A percentile compares a stretch with the other conserved stretches of the same genome.
Evolutionary conservation across 257 asterid species (phyloP).

Genomic region (Handroanthus guayacan): DNA sequence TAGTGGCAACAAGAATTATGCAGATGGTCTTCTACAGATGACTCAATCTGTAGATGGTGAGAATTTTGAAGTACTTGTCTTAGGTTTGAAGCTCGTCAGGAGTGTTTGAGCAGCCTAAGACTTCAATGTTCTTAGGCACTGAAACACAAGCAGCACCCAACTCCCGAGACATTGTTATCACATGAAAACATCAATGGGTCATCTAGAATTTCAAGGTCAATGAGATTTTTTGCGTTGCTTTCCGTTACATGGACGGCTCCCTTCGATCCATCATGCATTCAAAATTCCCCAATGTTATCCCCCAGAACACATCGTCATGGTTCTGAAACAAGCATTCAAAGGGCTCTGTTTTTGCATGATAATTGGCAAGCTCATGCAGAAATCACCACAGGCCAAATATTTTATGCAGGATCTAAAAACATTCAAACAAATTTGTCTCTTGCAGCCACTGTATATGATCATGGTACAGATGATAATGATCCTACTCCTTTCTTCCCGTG

Average conservation of each 20-base stretch:
- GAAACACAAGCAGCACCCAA: no score
- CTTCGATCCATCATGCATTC: background rate
- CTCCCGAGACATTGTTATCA: no score
- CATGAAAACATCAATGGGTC: no score
- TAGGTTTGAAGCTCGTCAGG: no score
- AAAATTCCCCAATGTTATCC: background rate
- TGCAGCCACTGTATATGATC: background rate
- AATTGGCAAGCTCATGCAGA: background rate
- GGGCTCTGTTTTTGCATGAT: slow-evolving; percentile 15
- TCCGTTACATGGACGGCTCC: slow-evolving; percentile 24
- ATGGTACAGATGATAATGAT: background rate
- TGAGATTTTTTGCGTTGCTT: background rate
- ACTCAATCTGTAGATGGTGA: no score
- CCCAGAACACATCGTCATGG: background rate
- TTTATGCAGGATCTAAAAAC: background rate
- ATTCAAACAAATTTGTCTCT: slow-evolving; percentile 10
- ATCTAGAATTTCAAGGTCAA: no score
- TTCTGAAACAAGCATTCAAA: slow-evolving; percentile 1
- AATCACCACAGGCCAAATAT: slow-evolving; percentile 28
- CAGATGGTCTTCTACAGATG: no score
- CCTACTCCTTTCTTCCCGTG: background rate
- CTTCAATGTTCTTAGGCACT: no score
- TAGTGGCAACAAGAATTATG: no score
- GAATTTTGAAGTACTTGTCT: no score
- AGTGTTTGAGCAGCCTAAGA: no score